These are phyloP conservation scores for Polymyxa betae DNA, from an alignment of 208 protist species.

Conservation along the genomic window DNA sequence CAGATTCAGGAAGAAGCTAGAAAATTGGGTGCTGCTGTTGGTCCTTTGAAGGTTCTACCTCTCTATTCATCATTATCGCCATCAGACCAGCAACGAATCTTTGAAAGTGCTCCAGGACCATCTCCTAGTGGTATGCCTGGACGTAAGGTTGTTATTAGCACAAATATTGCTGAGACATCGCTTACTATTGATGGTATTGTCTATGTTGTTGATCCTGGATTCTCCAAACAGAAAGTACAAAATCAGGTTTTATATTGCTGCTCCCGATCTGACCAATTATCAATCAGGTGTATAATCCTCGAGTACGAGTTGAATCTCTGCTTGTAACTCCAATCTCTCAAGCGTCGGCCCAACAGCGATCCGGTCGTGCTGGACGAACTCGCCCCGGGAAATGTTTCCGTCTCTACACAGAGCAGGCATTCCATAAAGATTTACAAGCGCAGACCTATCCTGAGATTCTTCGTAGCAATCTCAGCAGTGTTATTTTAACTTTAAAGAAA, in stretches of 20 bases:
- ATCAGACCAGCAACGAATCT: slow-evolving; percentile 79
- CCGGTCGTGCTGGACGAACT: slow-evolving; percentile 97
- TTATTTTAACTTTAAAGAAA: slow-evolving; percentile 90
- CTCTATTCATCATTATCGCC: slow-evolving; percentile 84
- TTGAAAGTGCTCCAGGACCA: slow-evolving; percentile 77
- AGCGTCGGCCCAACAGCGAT: slow-evolving; percentile 96
- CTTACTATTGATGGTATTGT: slow-evolving; percentile 99
- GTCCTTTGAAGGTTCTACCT: slow-evolving; percentile 69
- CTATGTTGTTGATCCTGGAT: slow-evolving; percentile 98
- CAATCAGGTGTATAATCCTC: slow-evolving; percentile 79
- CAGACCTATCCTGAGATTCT: slow-evolving; percentile 86
- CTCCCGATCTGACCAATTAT: neutral
- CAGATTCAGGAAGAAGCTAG: slow-evolving; percentile 63
- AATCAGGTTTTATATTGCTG: neutral
- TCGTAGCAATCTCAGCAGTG: slow-evolving; percentile 77
- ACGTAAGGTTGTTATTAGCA: slow-evolving; percentile 88
- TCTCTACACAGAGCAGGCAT: slow-evolving; percentile 87
- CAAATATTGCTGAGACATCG: slow-evolving; percentile 99
- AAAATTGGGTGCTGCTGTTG: slow-evolving; percentile 55
- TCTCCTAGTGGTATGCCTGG: slow-evolving; percentile 62
- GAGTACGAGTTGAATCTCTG: slow-evolving; percentile 92
- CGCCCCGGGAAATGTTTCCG: slow-evolving; percentile 95
- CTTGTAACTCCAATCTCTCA: slow-evolving; percentile 96
- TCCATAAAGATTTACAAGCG: slow-evolving; percentile 78
- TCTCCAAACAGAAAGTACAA: slow-evolving; percentile 97